Evolutionary conservation across 371 early-diverging fungal species (phyloP), one percentile per base, ranked within the genome.

Genomic region (Mucor racemosus): DNA sequence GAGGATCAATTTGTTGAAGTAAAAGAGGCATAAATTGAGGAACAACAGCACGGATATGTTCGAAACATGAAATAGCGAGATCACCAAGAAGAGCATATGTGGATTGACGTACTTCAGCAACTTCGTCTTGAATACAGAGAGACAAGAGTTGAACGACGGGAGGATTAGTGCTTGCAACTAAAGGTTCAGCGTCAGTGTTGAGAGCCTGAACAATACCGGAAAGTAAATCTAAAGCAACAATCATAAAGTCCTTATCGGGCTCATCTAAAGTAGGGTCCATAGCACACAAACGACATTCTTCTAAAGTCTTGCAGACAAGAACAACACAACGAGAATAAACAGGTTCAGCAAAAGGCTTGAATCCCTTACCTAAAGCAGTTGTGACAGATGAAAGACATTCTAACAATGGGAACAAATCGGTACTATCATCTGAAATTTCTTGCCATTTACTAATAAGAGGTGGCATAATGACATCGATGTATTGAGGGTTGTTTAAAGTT

Each of bases 61-160:
- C 74, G 76, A 92, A 96, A 64, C 90, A 88, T 60, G 88, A 84
- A 64, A 94, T 92, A 8, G 95, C 89, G 65, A 97, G 83, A 76
- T 97, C 98, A 39, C 98, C 98, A 39, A 97, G 80, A 54, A 97
- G 87, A 8, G 97, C 97, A 78, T 91, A 96, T 34, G 98, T 92
- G n/a, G 94, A 92, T 78, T 96, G 96, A 55, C 93, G 90, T 19
- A 97, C 95, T 62, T 96, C 94, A 14, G 91, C 81, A 35, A 86
- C 84, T 5, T 84, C 71, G 67, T 97, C 94, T 39, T 62, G 39
- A 15, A 96, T 87, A 78, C 95, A 95, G 57, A 91, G 76, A 41
- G 87, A 84, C 55, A 96, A 81, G 62, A 96, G 80, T 62, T 88
- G 87, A 50, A 96, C 83, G 8, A 94, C 82, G 39, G 90, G 84